Conservation (phyloP, 2,329 filamentous ascomycete genomes). For the Aciculosporium take region DNA sequence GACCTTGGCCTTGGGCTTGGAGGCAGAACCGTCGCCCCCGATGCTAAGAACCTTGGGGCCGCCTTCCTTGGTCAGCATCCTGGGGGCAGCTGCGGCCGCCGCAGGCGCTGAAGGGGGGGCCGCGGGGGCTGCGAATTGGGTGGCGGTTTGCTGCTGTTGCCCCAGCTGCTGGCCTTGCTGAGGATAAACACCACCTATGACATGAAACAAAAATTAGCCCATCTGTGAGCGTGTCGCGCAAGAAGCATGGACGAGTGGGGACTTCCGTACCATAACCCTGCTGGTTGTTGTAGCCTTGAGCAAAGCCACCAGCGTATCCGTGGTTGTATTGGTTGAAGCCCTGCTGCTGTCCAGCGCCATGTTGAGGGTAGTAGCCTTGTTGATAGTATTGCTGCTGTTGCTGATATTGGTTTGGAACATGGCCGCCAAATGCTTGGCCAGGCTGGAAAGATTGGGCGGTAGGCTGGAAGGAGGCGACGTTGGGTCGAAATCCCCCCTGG, state of each 20-base stretch:
- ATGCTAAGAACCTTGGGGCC: slow-evolving; percentile 56
- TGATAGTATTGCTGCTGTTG: slow-evolving; percentile 35
- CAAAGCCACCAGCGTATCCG: slow-evolving; percentile 36
- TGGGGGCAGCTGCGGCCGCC: slow-evolving; percentile 21
- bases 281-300: slow-evolving; percentile 29
- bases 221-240: background rate
- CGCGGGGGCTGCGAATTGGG: background rate
- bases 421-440: slow-evolving; percentile 50
- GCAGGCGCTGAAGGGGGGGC: slow-evolving; percentile 16
- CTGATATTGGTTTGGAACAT: slow-evolving; percentile 41
- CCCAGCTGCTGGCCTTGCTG: slow-evolving; percentile 36
- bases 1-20: slow-evolving; percentile 38
- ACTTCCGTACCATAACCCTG: slow-evolving; percentile 27
- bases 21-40: slow-evolving; percentile 40
- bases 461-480: slow-evolving; percentile 56
- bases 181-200: slow-evolving; percentile 33
- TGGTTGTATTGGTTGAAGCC: slow-evolving; percentile 40
- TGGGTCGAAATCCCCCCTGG: slow-evolving; percentile 33
- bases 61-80: slow-evolving; percentile 36
- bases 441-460: slow-evolving; percentile 58
- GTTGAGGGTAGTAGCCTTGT: slow-evolving; percentile 45
- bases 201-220: background rate
- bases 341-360: slow-evolving; percentile 29
- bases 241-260: slow-evolving; percentile 1
- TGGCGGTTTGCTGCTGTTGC: slow-evolving; percentile 24